phyloP scores from a whole-genome alignment of 192 early-diverging fungal genomes.

The Gryganskiella cystojenkinii region DNA sequence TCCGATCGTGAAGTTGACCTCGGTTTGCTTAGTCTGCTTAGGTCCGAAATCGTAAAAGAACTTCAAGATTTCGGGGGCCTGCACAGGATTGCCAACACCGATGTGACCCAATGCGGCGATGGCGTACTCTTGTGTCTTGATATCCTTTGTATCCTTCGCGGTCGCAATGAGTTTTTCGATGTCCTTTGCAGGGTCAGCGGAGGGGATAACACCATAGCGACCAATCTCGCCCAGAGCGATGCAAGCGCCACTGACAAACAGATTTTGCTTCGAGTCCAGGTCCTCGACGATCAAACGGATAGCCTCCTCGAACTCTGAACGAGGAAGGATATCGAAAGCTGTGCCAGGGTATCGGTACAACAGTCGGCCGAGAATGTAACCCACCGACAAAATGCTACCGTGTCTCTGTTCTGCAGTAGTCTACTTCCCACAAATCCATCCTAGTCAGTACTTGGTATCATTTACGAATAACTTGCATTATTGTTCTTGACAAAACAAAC shows the following conservation, averaged over 20 bases:
- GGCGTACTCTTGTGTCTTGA: slow-evolving; percentile 82
- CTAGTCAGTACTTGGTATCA: not conserved
- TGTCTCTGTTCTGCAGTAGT: slow-evolving; percentile 64
- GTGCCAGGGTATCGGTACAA: slow-evolving; percentile 63
- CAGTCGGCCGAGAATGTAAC: slow-evolving; percentile 73
- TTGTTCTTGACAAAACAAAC: not conserved
- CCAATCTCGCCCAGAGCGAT: slow-evolving; percentile 79
- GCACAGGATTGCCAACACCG: slow-evolving; percentile 53
- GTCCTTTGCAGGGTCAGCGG: slow-evolving; percentile 13
- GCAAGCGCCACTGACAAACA: slow-evolving; percentile 70
- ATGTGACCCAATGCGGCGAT: slow-evolving; percentile 76
- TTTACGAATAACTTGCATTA: slow-evolving; percentile 3
- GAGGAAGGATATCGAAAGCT: slow-evolving; percentile 52
- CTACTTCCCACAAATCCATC: slow-evolving; percentile 38
- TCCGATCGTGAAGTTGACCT: slow-evolving; percentile 87
- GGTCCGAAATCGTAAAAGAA: slow-evolving; percentile 68
- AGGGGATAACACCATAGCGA: slow-evolving; percentile 62
- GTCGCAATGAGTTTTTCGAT: slow-evolving; percentile 61
- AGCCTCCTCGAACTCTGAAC: slow-evolving; percentile 26
- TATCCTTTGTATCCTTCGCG: slow-evolving; percentile 72
- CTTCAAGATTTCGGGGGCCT: slow-evolving; percentile 44
- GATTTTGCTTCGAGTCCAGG: slow-evolving; percentile 63
- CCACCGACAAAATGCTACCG: slow-evolving; percentile 75
- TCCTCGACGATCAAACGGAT: slow-evolving; percentile 56
- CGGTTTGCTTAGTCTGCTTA: slow-evolving; percentile 78